Evolutionary conservation across 2,329 filamentous ascomycete genomes (phyloP), one percentile per base, ranked within the genome.

Genomic region (Whalleya microplaca): DNA sequence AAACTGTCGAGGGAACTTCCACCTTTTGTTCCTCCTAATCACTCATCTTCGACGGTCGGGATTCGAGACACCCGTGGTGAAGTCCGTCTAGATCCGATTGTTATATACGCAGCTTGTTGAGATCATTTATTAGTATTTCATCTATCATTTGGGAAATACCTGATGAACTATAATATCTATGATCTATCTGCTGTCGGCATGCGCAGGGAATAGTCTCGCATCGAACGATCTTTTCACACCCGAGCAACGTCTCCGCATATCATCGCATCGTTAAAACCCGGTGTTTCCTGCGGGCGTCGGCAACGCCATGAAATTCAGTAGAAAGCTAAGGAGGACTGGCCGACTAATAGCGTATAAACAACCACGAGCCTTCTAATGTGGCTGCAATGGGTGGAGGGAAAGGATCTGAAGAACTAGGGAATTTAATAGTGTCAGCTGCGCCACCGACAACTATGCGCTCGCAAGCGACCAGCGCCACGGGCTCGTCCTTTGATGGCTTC

Each of bases 371-470:
- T 37, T 42, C 48, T 49, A 61, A 47, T 56, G 50, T 56, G 43
- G 56, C 51, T 57, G 57, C 56, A 23, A 58, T 61, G 58, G 51
- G 52, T 56, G 61, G 53, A 49, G 60, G 56, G 54, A 63, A 56
- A 53, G 52, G 52, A 52, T 49, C 58, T 45, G 53, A 56, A 32
- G 48, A 55, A 51, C 51, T 16, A 58, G 21, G 51, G 55, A 56
- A 58, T 51, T 48, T 53, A 45, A 60, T 48, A 43, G 27, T 58
- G 52, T 53, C 40, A 43, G 52, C 53, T 53, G 44, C 43, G 53
- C 42, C 59, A 54, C 46, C 55, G 53, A 48, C 48, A 51, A 63
- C 55, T 54, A 69, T 69, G 65, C 58, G 62, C 41, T 68, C 66
- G 49, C 61, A 62, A 51, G 59, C 65, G 21, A 63, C 62, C 46